phyloP scores from a whole-genome alignment of 2,329 filamentous ascomycete species.

The Biscogniauxia sp. region DNA sequence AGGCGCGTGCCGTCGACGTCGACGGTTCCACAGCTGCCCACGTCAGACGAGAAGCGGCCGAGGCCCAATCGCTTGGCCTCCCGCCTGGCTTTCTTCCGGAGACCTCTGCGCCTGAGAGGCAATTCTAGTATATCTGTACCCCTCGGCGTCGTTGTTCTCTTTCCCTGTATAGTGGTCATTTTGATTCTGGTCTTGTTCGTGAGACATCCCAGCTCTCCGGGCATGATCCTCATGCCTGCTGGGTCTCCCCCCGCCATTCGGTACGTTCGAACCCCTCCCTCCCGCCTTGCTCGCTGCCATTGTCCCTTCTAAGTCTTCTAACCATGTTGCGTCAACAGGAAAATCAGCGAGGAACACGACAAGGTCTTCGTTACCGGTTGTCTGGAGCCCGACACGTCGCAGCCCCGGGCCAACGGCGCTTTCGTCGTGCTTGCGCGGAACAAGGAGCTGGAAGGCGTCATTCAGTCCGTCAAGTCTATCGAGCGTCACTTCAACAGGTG shows the following conservation, averaged over 20 bases:
- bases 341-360: slow-evolving; percentile 96
- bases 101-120: slow-evolving; percentile 82
- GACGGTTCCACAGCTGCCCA: slow-evolving; percentile 43
- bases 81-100: slow-evolving; percentile 75
- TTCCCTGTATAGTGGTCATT: slow-evolving; percentile 86
- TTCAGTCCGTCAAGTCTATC: slow-evolving; percentile 96
- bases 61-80: slow-evolving; percentile 42
- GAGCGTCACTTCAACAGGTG: slow-evolving; percentile 98
- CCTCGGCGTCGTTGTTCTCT: slow-evolving; percentile 86
- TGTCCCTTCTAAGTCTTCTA: slow-evolving; percentile 5
- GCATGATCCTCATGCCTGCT: slow-evolving; percentile 80
- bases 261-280: slow-evolving; percentile 46
- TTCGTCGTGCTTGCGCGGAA: slow-evolving; percentile 96
- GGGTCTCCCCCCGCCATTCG: slow-evolving; percentile 86
- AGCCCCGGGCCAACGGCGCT: slow-evolving; percentile 85
- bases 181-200: slow-evolving; percentile 88
- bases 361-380: slow-evolving; percentile 95
- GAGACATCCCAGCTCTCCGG: slow-evolving; percentile 79
- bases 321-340: slow-evolving; percentile 50
- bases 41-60: slow-evolving; percentile 48
- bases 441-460: slow-evolving; percentile 92
- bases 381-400: slow-evolving; percentile 72
- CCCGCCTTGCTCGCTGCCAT: slow-evolving; percentile 17
- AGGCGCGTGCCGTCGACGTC: slow-evolving; percentile 45
- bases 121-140: slow-evolving; percentile 93